Base-by-base conservation (phyloP, 2,329 filamentous ascomycete genomes). In the Phyllosticta ampelicida region DNA sequence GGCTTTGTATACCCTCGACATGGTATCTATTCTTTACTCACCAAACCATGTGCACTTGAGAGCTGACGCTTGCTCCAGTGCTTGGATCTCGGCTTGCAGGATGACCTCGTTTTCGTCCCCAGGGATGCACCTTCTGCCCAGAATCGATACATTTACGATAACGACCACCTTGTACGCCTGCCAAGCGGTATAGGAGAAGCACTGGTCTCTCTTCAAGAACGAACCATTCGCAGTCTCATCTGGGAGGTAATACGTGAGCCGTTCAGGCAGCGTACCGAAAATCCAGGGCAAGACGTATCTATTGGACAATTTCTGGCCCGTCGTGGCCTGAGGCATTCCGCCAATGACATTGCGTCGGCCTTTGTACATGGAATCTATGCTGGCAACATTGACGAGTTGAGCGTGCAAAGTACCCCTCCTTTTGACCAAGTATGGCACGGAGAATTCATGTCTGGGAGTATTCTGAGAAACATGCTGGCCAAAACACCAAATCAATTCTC, bases 281-380 rank as follows among this genome's bases (percentile, higher is more conserved):
- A 26, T 26, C 23, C 4, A 26, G 23, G 23, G 23, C n/a, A 70
- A 30, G 89, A 94, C 66, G 84, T 90, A 69, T 89, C 87, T 1
- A 74, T 94, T n/a, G 85, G 81, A 28, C 78, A 80, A 0, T 92
- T 86, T 67, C 68, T 90, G 8, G 71, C 74, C 1, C 75, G 83
- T 28, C 72, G 82, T 8, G 77, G 78, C 50, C 74, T 77, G 20
- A 36, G 29, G n/a, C 70, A 76, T 30, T 62, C 87, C 6, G 83
- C 83, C 13, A 79, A 94, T 64, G 91, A 95, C 65, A 56, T 96
- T 18, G 73, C 84, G 6, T 96, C 90, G 5, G 90, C 86, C 1
- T 68, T 84, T 1, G 72, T 90, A 56, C 94, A 97, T 71, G 94
- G 94, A 49, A 90, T 97, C 60, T 96, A 95, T 71, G 94, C 91